Conservation (phyloP, 2,329 filamentous ascomycete genomes). For the Aspergillus vadensis region DNA sequence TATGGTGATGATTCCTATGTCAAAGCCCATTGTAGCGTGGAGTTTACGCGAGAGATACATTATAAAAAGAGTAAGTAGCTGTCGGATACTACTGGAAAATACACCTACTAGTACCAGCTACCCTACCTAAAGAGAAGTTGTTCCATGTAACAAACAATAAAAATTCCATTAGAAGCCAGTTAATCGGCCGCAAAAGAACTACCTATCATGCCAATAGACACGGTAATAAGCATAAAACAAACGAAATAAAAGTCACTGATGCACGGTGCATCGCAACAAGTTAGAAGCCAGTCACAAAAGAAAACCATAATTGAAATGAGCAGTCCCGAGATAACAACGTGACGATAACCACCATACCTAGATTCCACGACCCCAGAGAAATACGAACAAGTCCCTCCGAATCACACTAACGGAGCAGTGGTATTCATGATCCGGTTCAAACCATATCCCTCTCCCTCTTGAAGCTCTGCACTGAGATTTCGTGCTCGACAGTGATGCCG, state of each 20-base stretch:
- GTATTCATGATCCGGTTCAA: neutral
- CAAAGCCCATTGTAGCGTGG: neutral
- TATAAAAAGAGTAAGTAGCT: too few relatives aligned
- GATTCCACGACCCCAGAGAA: too few relatives aligned
- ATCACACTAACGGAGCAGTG: too few relatives aligned
- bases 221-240: neutral
- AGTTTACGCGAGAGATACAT: too few relatives aligned
- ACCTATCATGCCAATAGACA: too few relatives aligned
- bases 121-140: too few relatives aligned
- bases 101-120: too few relatives aligned
- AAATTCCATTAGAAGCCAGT: neutral
- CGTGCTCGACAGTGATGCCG: constrained; percentile 34
- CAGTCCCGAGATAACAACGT: neutral
- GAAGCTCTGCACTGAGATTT: constrained; percentile 30
- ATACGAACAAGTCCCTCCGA: neutral
- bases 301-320: neutral
- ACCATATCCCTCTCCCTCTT: constrained; percentile 10
- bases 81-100: too few relatives aligned
- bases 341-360: neutral
- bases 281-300: neutral
- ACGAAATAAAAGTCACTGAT: neutral
- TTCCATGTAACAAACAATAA: neutral
- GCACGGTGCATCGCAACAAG: neutral
- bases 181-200: neutral
- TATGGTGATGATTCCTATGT: neutral